phyloP scores from a whole-genome alignment of 176 grass and related monocot species.

The Typha latifolia region DNA sequence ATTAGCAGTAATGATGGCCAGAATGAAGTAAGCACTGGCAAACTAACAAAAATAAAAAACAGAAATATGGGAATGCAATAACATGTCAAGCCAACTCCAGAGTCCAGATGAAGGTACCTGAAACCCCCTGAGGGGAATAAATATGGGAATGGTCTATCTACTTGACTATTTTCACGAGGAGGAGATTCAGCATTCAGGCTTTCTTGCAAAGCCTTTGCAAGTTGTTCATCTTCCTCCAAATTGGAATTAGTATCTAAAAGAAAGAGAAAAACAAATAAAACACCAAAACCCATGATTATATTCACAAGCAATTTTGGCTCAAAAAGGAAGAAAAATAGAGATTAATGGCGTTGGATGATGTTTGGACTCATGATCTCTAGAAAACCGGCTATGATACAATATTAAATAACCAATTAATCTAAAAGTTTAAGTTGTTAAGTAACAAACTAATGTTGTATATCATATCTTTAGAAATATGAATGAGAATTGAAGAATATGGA shows the following conservation, averaged over 20 bases:
- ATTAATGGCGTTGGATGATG: no score
- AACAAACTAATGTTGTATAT: no score
- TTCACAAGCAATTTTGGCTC: no score
- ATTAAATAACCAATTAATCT: no score
- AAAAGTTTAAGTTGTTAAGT: no score
- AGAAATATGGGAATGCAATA: background rate
- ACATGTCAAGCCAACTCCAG: background rate
- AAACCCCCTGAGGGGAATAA: constrained; percentile 32
- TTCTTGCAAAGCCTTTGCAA: constrained; percentile 82
- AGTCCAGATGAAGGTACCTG: constrained; percentile 32
- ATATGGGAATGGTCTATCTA: constrained; percentile 10
- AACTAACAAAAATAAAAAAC: background rate
- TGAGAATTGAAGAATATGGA: no score
- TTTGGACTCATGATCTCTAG: no score
- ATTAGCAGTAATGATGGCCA: no score
- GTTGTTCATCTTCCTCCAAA: constrained; percentile 88
- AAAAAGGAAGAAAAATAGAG: no score
- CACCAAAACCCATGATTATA: no score
- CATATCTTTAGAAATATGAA: no score
- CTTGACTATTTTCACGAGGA: constrained; percentile 33
- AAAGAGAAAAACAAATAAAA: constrained; percentile 16
- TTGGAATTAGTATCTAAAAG: constrained; percentile 37
- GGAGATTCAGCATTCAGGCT: constrained; percentile 70
- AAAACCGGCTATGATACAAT: background rate
- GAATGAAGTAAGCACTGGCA: background rate